Percentiles rank a stretch among this genome's conserved stretches.
Evolutionary conservation across 164 flowering plant genomes (phyloP).

Genomic region (Chimonanthus salicifolius): DNA sequence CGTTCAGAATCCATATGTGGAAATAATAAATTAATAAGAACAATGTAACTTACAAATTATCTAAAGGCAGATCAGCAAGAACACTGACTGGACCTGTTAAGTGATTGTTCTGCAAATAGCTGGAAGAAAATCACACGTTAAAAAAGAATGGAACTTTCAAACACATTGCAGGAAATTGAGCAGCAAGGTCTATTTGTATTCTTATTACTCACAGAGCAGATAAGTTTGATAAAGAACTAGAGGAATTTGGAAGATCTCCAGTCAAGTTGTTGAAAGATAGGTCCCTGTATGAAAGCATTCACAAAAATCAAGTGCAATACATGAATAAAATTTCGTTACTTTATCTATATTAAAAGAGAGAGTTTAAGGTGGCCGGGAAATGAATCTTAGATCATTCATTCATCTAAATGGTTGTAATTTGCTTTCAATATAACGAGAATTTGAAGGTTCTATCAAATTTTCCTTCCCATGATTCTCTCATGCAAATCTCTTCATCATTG

Average conservation of each 20-base stretch:
- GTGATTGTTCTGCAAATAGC: slow-evolving; percentile 77
- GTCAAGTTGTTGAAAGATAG: slow-evolving; percentile 79
- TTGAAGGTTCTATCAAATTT: too few species aligned
- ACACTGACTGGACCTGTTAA: slow-evolving; percentile 69
- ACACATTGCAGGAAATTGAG: slow-evolving; percentile 1
- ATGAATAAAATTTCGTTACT: background rate
- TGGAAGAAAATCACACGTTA: slow-evolving; percentile 26
- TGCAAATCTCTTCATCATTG: too few species aligned
- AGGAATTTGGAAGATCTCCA: slow-evolving; percentile 79
- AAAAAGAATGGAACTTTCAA: slow-evolving; percentile 16
- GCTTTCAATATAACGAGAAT: too few species aligned
- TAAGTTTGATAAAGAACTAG: slow-evolving; percentile 62
- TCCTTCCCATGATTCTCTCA: too few species aligned
- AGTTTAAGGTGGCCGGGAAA: too few species aligned
- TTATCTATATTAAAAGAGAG: too few species aligned
- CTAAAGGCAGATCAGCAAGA: slow-evolving; percentile 53
- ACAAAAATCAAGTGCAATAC: slow-evolving; percentile 4
- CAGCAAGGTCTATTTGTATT: background rate
- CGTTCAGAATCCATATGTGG: background rate
- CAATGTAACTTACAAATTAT: slow-evolving; percentile 45
- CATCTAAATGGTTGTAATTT: too few species aligned
- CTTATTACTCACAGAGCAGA: slow-evolving; percentile 63
- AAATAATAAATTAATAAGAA: background rate
- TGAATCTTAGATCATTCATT: too few species aligned
- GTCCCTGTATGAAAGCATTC: slow-evolving; percentile 47